Evolutionary conservation across 495 filamentous ascomycete species (phyloP), one percentile per base, ranked within the genome.

Genomic region (Melanomma pulvis-pyrius): DNA sequence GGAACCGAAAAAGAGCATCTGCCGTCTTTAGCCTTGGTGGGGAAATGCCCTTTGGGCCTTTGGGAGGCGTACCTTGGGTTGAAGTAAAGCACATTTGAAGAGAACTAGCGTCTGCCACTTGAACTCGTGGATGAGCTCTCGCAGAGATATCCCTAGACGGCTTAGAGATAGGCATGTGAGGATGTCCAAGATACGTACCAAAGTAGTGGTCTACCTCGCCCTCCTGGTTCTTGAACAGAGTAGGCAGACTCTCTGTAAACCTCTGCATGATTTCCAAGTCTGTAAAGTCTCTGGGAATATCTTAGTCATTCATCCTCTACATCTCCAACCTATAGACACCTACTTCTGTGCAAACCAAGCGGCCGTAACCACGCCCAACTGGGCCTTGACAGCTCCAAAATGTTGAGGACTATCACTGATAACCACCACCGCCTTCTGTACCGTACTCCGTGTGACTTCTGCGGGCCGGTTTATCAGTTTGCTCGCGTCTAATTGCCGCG

Each of bases 1-100:
- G 12, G 92, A 90, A 46, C 94, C 96, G 71, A 98, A 98, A 80
- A 98, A 98, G 36, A 98, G 87, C 92, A 98, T 98, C 93, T 97
- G 71, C 65, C 70, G 57, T 7, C 29, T 24, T 29, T 49, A 61
- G 54, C 34, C n/a, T n/a, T 19, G n/a, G 29, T 39, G 1, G 29
- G 25, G 22, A 5, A 26, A 52, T 34, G 19, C 21, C 25, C 17
- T 21, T 11, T 19, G 36, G 17, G 17, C 26, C 21, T 21, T 11
- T 19, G 36, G 17, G 17, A 28, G 15, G 25, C 47, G 61, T 78
- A 93, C 93, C 88, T 98, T 98, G 29, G 93, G 94, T 73, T 98
- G 93, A 69, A 98, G 78, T 69, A 98, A 79, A 73, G 90, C 87
- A 73, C 90, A 94, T 79, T 98, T 98, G 67, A 98, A 89, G 56